Evolutionary conservation across 1,284 basidiomycete species (phyloP).

Genomic region (Ustilago vetiveriae): DNA sequence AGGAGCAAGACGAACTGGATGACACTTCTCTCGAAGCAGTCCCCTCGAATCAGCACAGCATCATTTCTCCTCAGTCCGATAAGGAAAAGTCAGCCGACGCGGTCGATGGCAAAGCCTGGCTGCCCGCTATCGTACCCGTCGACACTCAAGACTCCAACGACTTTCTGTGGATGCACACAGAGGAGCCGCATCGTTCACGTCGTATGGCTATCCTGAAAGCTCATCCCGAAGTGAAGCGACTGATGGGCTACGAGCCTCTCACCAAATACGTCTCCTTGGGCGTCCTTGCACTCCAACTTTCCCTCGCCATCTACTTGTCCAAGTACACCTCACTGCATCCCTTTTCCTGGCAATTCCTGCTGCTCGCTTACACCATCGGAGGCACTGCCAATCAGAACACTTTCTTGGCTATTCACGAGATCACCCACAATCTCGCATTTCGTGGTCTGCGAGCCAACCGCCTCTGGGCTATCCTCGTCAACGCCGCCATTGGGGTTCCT

Average conservation of each 20-base stretch:
- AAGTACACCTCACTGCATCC: slow-evolving; percentile 69
- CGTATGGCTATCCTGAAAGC: slow-evolving; percentile 89
- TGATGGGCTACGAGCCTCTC: slow-evolving; percentile 92
- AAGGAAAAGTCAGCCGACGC: neutral
- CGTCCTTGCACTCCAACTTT: slow-evolving; percentile 82
- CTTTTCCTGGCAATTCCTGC: slow-evolving; percentile 77
- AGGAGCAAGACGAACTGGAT: slow-evolving; percentile 20
- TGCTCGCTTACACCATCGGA: slow-evolving; percentile 84
- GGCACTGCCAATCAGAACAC: slow-evolving; percentile 97
- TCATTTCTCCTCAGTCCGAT: neutral
- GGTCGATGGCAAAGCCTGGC: slow-evolving; percentile 54
- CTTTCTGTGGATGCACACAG: slow-evolving; percentile 90
- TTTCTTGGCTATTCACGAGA: slow-evolving; percentile 97
- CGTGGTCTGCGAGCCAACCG: slow-evolving; percentile 84
- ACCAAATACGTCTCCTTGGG: slow-evolving; percentile 86
- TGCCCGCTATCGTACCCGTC: slow-evolving; percentile 56
- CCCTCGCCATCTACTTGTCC: slow-evolving; percentile 71
- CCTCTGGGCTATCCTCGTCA: slow-evolving; percentile 85
- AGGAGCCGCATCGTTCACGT: slow-evolving; percentile 91
- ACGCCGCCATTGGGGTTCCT: slow-evolving; percentile 90
- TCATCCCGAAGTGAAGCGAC: slow-evolving; percentile 89
- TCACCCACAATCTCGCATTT: slow-evolving; percentile 97
- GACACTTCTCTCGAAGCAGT: slow-evolving; percentile 5
- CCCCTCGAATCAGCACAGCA: neutral
- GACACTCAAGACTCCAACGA: slow-evolving; percentile 59